Evolutionary conservation across 2,329 filamentous ascomycete species (phyloP).

Genomic region (Ascochyta pisi): DNA sequence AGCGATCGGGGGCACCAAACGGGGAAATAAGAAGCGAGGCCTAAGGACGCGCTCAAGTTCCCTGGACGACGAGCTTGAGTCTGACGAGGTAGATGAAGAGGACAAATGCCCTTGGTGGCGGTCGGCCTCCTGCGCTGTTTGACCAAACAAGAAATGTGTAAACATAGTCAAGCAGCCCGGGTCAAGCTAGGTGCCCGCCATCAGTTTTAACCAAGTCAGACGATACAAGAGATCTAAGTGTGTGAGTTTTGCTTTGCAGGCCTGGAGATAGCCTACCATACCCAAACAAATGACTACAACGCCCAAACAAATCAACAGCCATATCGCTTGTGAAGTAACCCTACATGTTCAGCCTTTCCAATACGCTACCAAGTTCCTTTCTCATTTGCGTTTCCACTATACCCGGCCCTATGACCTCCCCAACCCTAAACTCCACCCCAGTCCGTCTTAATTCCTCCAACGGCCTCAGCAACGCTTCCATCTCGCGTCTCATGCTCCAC

Average conservation of each 20-base stretch:
- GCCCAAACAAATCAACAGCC: neutral
- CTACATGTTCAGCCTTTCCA: neutral
- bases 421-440: slow-evolving; percentile 13
- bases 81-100: slow-evolving; percentile 68
- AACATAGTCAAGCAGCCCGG: slow-evolving; percentile 22
- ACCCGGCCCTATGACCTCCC: slow-evolving; percentile 13
- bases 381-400: slow-evolving; percentile 10
- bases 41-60: slow-evolving; percentile 42
- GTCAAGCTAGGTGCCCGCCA: slow-evolving; percentile 65
- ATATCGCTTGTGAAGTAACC: no score
- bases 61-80: slow-evolving; percentile 62
- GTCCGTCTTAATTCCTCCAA: slow-evolving; percentile 12
- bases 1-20: slow-evolving; percentile 47
- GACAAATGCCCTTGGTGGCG: slow-evolving; percentile 65
- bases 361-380: neutral
- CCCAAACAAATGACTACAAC: neutral
- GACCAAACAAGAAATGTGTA: neutral
- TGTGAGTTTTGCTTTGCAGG: neutral
- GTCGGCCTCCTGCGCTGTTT: slow-evolving; percentile 66
- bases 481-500: slow-evolving; percentile 11
- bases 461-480: slow-evolving; percentile 14
- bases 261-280: neutral
- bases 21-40: slow-evolving; percentile 46
- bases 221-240: neutral
- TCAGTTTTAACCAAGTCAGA: neutral